phyloP scores from a whole-genome alignment of 2,329 filamentous ascomycete species.

The Chrysoporthe deuterocubensis region DNA sequence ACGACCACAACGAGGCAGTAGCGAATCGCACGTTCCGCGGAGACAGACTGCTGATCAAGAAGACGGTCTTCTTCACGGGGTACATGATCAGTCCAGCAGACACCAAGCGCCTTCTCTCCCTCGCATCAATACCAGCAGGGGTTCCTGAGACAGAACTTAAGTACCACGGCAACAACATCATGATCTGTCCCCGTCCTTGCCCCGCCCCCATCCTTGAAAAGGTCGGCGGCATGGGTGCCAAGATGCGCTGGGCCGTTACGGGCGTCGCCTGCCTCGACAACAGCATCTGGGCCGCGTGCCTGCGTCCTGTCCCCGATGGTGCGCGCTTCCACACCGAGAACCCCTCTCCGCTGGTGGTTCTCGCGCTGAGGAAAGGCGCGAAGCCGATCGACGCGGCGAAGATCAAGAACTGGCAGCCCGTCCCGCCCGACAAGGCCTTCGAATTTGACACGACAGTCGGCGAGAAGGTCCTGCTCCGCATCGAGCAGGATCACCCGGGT shows the following conservation, averaged over 20 bases:
- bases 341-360: slow-evolving; percentile 75
- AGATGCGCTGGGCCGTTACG: slow-evolving; percentile 82
- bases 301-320: slow-evolving; percentile 71
- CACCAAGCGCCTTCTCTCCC: slow-evolving; percentile 70
- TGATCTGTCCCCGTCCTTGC: slow-evolving; percentile 82
- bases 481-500: slow-evolving; percentile 71
- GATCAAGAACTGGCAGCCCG: slow-evolving; percentile 83
- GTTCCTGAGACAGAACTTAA: slow-evolving; percentile 74
- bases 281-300: slow-evolving; percentile 83
- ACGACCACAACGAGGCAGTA: slow-evolving; percentile 75
- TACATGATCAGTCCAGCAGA: slow-evolving; percentile 80
- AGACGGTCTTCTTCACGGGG: slow-evolving; percentile 88
- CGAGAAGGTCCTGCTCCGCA: slow-evolving; percentile 81
- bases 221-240: slow-evolving; percentile 84
- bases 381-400: slow-evolving; percentile 78
- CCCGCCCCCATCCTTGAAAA: slow-evolving; percentile 75
- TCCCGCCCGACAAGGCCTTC: slow-evolving; percentile 71
- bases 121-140: slow-evolving; percentile 67
- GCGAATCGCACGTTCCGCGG: slow-evolving; percentile 43
- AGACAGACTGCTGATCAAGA: slow-evolving; percentile 72
- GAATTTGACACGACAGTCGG: slow-evolving; percentile 83
- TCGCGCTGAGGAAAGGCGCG: slow-evolving; percentile 77
- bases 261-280: slow-evolving; percentile 77
- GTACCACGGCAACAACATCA: slow-evolving; percentile 84
- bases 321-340: slow-evolving; percentile 80